Base-by-base conservation (phyloP, 345 rosid species). In the Gossypium mustelinum region DNA sequence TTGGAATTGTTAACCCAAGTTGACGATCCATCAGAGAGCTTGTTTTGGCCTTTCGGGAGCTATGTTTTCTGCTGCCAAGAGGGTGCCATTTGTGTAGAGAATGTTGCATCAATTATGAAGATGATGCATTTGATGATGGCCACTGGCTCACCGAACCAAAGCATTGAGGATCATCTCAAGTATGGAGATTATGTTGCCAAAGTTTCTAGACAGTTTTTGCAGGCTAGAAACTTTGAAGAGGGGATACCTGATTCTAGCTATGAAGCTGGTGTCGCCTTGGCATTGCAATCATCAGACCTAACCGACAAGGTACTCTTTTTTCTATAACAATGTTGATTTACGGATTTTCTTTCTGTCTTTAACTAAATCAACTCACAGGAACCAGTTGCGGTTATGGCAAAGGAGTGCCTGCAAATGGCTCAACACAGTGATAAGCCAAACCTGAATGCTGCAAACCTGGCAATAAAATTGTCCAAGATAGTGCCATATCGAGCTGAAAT, bases 41-140 rank as follows among this genome's bases (percentile, higher is more conserved):
- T 29, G 24, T 91, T 85, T 56, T 88, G 83, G 86, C 98, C 99
- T 11, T 88, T 88, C 47, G 98, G 98, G 65, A 90, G 83, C 74
- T 90, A 85, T 58, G 72, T 91, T 39, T 87, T 89, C 79, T 90
- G 91, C 58, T 87, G 95, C 11, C 86, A 84, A 64, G 84, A 80
- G 7, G 99, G 99, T 57, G 96, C 87, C n/a, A 75, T 95, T 12
- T 93, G 96, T 27, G 57, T 90, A 51, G 94, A 93, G n/a, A 88
- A 88, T 52, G 86, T 88, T 2, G 62, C 24, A 3, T 86, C 91
- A 20, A 78, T 93, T 29, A 71, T 85, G 34, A 76, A 66, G 79
- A 81, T 89, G 88, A 83, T 93, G 94, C 73, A 84, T 75, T 75
- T 80, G 79, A 54, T 90, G 82, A 78, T 88, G 16, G 41, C 47